phyloP scores from a whole-genome alignment of 176 grass and related monocot genomes.

The Carex scoparia region DNA sequence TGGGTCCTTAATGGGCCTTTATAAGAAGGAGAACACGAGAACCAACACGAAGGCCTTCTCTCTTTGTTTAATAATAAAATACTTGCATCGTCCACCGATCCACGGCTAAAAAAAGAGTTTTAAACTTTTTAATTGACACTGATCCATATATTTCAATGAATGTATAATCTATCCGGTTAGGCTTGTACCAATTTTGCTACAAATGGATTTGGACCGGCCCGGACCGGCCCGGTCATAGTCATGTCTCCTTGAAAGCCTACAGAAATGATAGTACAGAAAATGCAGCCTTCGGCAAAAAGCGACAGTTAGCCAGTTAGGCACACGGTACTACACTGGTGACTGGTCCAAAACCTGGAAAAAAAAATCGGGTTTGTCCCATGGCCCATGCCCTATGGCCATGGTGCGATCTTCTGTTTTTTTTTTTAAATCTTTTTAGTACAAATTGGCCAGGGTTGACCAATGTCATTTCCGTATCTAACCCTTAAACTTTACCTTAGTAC shows the following conservation, averaged over 20 bases:
- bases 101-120: too few relatives aligned
- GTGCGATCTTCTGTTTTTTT: neutral
- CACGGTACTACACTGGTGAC: neutral
- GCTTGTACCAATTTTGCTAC: neutral
- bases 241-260: neutral
- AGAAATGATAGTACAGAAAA: neutral
- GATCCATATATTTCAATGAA: too few relatives aligned
- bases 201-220: neutral
- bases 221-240: neutral
- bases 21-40: neutral
- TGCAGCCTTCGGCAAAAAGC: constrained; percentile 7
- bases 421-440: neutral
- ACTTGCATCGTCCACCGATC: too few relatives aligned
- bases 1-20: neutral
- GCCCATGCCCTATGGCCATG: neutral
- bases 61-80: too few relatives aligned
- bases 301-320: neutral
- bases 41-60: neutral
- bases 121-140: too few relatives aligned
- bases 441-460: neutral
- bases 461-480: neutral
- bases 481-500: too few relatives aligned
- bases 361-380: neutral
- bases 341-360: neutral
- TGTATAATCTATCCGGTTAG: too few relatives aligned